Base-by-base conservation (phyloP, 2,329 filamentous ascomycete species). In the Aspergillus unguis region DNA sequence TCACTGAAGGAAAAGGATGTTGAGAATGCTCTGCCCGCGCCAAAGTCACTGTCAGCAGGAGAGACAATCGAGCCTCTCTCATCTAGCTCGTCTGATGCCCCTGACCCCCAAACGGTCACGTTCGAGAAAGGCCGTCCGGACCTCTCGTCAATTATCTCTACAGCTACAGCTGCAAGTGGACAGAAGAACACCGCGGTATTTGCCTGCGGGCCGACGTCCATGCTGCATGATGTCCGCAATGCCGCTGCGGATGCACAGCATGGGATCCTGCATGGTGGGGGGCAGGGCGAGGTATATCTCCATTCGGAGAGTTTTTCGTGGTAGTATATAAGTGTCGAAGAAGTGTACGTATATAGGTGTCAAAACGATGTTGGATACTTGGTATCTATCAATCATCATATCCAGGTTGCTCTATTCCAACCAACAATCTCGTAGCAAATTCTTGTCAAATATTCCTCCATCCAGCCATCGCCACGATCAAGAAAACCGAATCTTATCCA, bases 271-370 rank as follows among this genome's bases (percentile, higher is more conserved):
- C 17, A 66, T 62, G 5, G 60, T 31, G 17, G 27, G 56, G 1
- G 11, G 10, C 38, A 26, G n/a, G 62, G 59, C 44, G 70, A 73
- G 31, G 66, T 79, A 2, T 78, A 76, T 63, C 55, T 80, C 51
- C 77, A 79, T 63, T 70, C 71, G 25, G 77, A 80, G 62, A 69
- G 75, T 49, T 80, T 80, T 56, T 72, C 70, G 56, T 77, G 17
- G 17, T 17, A 17, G 17, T 17, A 17, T 17, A 17, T 17, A 17
- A 17, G 17, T 1, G 17, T 17, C 17, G 17, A 17, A 17, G 17
- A 61, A 73, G 74, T 73, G 68, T 35, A 9, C 26, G 10, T 25
- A 0, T 10, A 25, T 38, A 42, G 42, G 28, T 40, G 33, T 26
- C 40, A 25, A 28, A 38, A 38, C 36, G 11, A 25, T 23, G 36